A percentile compares a stretch with the other conserved stretches of the same genome.
Conservation (phyloP, 352 stramenopile genomes). For the Elongisporangium anandrum region DNA sequence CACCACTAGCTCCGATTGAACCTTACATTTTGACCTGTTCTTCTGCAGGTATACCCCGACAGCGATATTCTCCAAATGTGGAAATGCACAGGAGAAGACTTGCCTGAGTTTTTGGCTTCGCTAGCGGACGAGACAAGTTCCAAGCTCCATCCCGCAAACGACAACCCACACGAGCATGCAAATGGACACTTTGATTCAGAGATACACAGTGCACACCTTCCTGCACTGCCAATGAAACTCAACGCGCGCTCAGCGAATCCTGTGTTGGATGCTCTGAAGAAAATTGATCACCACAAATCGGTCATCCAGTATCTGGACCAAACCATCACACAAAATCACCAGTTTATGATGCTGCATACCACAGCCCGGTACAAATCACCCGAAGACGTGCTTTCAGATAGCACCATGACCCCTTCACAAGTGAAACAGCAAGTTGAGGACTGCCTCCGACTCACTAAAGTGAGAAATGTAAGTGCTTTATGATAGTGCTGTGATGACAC, state of each 20-base stretch:
- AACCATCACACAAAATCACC: slow-evolving; percentile 49
- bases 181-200: slow-evolving; percentile 24
- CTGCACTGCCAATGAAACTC: slow-evolving; percentile 66
- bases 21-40: slow-evolving; percentile 4
- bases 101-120: slow-evolving; percentile 44
- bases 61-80: slow-evolving; percentile 67
- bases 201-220: slow-evolving; percentile 23
- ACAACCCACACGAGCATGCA: slow-evolving; percentile 7
- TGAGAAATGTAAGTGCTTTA: slow-evolving; percentile 61
- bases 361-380: slow-evolving; percentile 39
- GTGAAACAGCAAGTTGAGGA: slow-evolving; percentile 60
- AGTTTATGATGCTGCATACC: slow-evolving; percentile 48
- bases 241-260: slow-evolving; percentile 75
- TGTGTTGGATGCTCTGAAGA: slow-evolving; percentile 70
- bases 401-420: slow-evolving; percentile 29
- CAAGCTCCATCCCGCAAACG: background rate
- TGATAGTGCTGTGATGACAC: slow-evolving; percentile 2
- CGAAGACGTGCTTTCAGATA: slow-evolving; percentile 52
- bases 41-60: slow-evolving; percentile 37
- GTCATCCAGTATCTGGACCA: slow-evolving; percentile 62
- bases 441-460: slow-evolving; percentile 63
- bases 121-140: slow-evolving; percentile 6
- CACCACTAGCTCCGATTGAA: background rate
- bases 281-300: slow-evolving; percentile 74
- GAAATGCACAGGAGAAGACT: slow-evolving; percentile 70